Percentiles rank a stretch among this genome's conserved stretches.
Evolutionary conservation across 2,329 filamentous ascomycete species (phyloP).

Genomic region (Penicillium griseofulvum): DNA sequence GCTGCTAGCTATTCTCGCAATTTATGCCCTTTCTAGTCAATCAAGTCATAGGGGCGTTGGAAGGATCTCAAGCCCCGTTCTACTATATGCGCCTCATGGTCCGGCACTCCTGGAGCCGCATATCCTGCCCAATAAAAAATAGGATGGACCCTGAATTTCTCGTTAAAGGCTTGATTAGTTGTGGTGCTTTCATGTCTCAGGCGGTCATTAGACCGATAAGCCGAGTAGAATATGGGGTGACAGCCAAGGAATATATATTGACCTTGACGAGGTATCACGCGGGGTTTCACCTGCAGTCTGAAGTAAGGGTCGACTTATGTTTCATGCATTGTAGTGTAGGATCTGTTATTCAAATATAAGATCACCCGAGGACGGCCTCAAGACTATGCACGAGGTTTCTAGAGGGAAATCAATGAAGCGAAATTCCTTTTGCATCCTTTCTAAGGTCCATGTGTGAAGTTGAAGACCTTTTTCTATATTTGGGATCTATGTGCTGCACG

Average conservation of each 20-base stretch:
- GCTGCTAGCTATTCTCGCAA: background rate
- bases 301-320: background rate
- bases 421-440: background rate
- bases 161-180: background rate
- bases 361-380: background rate
- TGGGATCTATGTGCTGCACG: background rate
- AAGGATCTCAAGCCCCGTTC: background rate
- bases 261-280: background rate
- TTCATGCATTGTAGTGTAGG: background rate
- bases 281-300: background rate
- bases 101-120: background rate
- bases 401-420: background rate
- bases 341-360: background rate
- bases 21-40: background rate
- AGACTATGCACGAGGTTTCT: no score
- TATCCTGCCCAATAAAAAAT: background rate
- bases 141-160: no score
- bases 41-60: background rate
- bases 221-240: background rate
- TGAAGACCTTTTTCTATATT: background rate
- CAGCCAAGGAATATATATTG: background rate
- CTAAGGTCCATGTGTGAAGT: background rate
- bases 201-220: background rate
- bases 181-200: background rate
- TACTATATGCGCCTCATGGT: background rate